Base-by-base conservation (phyloP, 441 rosid species). In the Euphorbia corollata region DNA sequence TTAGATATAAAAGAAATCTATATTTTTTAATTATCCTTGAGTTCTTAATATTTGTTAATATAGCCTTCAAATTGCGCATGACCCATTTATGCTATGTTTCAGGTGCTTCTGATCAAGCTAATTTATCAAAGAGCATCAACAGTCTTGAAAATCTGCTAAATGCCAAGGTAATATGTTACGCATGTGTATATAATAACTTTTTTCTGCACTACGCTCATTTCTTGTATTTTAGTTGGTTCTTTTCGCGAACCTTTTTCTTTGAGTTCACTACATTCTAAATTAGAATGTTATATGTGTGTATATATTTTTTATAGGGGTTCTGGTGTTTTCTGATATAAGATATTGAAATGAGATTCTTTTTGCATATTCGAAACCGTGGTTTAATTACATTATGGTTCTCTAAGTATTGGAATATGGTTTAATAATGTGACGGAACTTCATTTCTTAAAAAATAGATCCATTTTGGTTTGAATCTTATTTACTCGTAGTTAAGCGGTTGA, bases 121-220 rank as follows among this genome's bases (percentile, higher is more conserved):
- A 77, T 82, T 84, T 94, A 79, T 75, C 93, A 20, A 89, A 79
- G 78, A 78, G 85, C 89, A 87, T 94, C 74, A 94, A 94, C 67
- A 89, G 96, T 81, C 93, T 94, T 50, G 99, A 94, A 85, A 75
- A 75, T 23, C 72, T 94, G 79, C 96, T 94, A 71, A 68, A 89
- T 77, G 97, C 97, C 72, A 94, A 91, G 99, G 99, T 94, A 76
- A 68, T 87, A 67, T 71, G 56, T 77, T 38, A 53, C 67, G 61
- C 73, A 58, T 15, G 54, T 38, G 7, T 38, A 6, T 38, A 38
- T 5, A 38, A 16, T 6, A 66, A 47, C n/a, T 43, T 59, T 50
- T 4, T n/a, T n/a, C n/a, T n/a, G n/a, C n/a, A n/a, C n/a, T n/a
- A n/a, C n/a, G n/a, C n/a, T n/a, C n/a, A n/a, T n/a, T n/a, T n/a